Evolutionary conservation across 129 eudicot species (phyloP), one percentile per base, ranked within the genome.

Genomic region (Lonicera japonica): DNA sequence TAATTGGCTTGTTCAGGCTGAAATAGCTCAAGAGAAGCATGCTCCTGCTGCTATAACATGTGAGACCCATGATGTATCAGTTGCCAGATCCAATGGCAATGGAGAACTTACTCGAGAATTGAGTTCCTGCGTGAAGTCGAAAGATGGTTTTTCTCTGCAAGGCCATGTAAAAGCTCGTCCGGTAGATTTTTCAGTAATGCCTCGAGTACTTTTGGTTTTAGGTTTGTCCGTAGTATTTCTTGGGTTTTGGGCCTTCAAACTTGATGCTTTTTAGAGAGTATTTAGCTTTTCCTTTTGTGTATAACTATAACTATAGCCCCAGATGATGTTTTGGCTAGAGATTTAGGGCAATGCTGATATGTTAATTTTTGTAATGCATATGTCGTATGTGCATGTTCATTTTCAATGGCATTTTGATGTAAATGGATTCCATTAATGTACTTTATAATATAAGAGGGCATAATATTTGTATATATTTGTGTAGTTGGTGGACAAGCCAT

Each of bases 221-320:
- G 78, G 89, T 43, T 60, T 88, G 54, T 34, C 71, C 9, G 58
- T 79, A 66, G 74, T 78, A 5, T 64, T 73, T 15, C 61, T 71
- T 36, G 77, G 83, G 70, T 57, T 82, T 15, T 77, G 69, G 78
- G 73, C 50, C 25, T 20, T n/a, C 9, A 11, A 16, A 20, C 65
- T 2, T 15, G 39, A 19, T 56, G 61, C 20, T 25, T 39, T 21
- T 66, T 45, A 66, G 17, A 17, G 7, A 45, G 57, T 1, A 29
- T 29, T 29, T 29, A 11, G 43, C 18, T 41, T 45, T 45, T 45
- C 43, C 6, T 15, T 53, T 23, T 61, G 50, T 54, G 58, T 41
- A 55, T 61, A 52, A 20, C n/a, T n/a, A n/a, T 53, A 29, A 29
- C 36, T 29, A 29, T 52, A 53, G 34, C n/a, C 17, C 39, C 8